Conservation (phyloP, 108 stramenopile species). For the Seminavis robusta region DNA sequence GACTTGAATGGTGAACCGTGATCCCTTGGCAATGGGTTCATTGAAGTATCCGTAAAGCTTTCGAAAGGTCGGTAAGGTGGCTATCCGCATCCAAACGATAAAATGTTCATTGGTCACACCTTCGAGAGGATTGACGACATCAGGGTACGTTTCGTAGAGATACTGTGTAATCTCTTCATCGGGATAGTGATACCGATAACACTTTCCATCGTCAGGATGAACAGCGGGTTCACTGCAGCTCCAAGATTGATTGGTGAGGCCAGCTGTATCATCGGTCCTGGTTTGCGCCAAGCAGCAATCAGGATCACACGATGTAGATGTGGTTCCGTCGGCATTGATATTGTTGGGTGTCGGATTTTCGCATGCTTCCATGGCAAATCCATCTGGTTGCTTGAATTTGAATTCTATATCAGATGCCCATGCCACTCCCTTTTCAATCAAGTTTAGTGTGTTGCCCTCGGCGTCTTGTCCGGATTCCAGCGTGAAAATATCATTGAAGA, state of each 20-base stretch:
- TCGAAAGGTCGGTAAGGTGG: conserved; percentile 89
- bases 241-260: no score
- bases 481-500: conserved; percentile 93
- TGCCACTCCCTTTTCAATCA: conserved; percentile 92
- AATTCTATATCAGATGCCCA: conserved; percentile 93
- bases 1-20: conserved; percentile 66
- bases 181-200: conserved; percentile 89
- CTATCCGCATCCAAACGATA: conserved; percentile 98
- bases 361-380: conserved; percentile 60
- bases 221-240: conserved; percentile 57
- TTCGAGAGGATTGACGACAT: conserved; percentile 75
- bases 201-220: conserved; percentile 45
- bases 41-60: conserved; percentile 97
- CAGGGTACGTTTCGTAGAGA: conserved; percentile 82
- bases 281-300: conserved; percentile 49
- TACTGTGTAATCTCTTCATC: conserved; percentile 79
- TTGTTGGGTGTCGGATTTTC: no score
- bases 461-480: conserved; percentile 27
- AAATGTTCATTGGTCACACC: conserved; percentile 97
- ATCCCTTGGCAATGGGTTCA: conserved; percentile 69
- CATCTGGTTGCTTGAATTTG: conserved; percentile 81
- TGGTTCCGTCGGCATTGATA: no score
- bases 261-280: no score
- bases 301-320: conserved; percentile 28
- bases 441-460: conserved; percentile 31